Conservation (phyloP, 768 basidiomycete species). For the Asterophora parasitica region DNA sequence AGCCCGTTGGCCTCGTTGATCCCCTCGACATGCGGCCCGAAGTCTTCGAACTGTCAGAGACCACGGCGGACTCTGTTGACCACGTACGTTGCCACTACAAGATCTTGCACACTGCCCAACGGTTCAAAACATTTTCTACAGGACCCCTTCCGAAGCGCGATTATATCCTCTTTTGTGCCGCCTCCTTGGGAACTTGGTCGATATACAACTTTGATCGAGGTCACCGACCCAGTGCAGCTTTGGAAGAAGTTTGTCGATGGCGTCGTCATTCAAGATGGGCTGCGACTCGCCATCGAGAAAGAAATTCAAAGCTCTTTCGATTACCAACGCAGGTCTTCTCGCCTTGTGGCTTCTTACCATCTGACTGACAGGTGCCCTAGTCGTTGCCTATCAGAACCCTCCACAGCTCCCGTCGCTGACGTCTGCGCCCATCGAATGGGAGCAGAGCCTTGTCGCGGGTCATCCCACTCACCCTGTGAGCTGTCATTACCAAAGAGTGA, state of each 20-base stretch:
- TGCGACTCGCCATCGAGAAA: slow-evolving; percentile 31
- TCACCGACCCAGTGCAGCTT: slow-evolving; percentile 30
- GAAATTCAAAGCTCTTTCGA: slow-evolving; percentile 40
- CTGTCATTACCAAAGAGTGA: background rate
- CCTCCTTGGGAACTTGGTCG: slow-evolving; percentile 36
- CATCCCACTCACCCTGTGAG: slow-evolving; percentile 57
- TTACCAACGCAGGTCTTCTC: slow-evolving; percentile 36
- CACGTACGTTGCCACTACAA: slow-evolving; percentile 7
- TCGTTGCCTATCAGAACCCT: slow-evolving; percentile 34
- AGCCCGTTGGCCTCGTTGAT: slow-evolving; percentile 43
- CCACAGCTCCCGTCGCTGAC: slow-evolving; percentile 36
- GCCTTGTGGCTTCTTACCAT: background rate
- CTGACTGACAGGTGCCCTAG: slow-evolving; percentile 20
- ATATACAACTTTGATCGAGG: slow-evolving; percentile 20
- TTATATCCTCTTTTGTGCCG: slow-evolving; percentile 28
- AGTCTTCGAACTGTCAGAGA: slow-evolving; percentile 31
- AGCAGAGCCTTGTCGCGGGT: slow-evolving; percentile 53
- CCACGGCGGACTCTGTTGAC: slow-evolving; percentile 4
- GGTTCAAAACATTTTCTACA: slow-evolving; percentile 7
- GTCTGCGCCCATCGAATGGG: slow-evolving; percentile 47
- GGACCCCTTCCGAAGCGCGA: slow-evolving; percentile 22
- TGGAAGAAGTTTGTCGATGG: slow-evolving; percentile 42
- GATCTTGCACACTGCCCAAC: background rate
- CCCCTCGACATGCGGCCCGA: slow-evolving; percentile 54
- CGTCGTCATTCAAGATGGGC: slow-evolving; percentile 26